phyloP scores from a whole-genome alignment of 352 stramenopile genomes.

The Globisporangium parvum region DNA sequence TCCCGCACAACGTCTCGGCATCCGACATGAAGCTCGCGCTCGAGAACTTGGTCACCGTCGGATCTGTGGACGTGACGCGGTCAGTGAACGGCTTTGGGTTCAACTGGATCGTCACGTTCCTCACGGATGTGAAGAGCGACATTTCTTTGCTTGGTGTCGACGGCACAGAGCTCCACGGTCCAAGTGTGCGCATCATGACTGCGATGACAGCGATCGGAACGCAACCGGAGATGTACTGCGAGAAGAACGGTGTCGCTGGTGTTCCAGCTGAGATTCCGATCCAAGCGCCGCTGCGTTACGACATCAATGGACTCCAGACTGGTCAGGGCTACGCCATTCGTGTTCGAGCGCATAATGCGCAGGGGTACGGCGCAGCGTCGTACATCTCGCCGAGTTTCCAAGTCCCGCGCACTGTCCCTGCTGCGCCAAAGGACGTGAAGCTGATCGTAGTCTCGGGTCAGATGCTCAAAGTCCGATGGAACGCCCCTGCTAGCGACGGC shows the following conservation, averaged over 20 bases:
- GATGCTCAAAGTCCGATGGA: conserved; percentile 80
- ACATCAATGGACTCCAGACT: conserved; percentile 44
- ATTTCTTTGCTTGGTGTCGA: conserved; percentile 86
- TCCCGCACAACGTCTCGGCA: conserved; percentile 88
- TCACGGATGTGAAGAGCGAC: conserved; percentile 76
- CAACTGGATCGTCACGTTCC: conserved; percentile 95
- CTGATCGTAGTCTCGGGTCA: conserved; percentile 57
- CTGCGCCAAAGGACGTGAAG: conserved; percentile 26
- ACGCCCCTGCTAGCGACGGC: conserved; percentile 45
- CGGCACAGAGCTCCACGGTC: conserved; percentile 88
- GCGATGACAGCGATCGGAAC: conserved; percentile 58
- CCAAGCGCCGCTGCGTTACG: conserved; percentile 21
- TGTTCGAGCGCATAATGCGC: conserved; percentile 50
- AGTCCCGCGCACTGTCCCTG: conserved; percentile 41
- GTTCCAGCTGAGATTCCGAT: conserved; percentile 26
- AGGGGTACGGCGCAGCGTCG: conserved; percentile 49
- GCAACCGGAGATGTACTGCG: conserved; percentile 76
- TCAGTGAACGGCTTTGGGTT: conserved; percentile 91
- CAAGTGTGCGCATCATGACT: conserved; percentile 78
- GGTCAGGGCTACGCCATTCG: conserved; percentile 56
- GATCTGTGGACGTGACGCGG: conserved; percentile 82
- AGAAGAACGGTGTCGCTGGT: conserved; percentile 35
- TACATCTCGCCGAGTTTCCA: conserved; percentile 50
- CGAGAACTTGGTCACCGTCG: conserved; percentile 85
- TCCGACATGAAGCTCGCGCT: conserved; percentile 77